phyloP scores from a whole-genome alignment of 768 basidiomycete species.

The Pholiota microspora region DNA sequence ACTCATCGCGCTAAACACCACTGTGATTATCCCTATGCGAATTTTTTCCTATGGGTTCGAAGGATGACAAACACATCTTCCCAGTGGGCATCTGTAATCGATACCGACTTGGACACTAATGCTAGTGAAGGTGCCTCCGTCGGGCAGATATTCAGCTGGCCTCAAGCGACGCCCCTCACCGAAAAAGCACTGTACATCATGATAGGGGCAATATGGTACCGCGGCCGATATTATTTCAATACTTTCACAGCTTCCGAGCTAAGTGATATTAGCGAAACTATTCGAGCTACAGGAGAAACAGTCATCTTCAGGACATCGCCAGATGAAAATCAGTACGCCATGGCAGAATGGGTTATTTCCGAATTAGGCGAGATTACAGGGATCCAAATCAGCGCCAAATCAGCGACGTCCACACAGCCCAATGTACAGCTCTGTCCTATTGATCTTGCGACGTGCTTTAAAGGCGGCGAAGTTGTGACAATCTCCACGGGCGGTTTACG shows the following conservation, averaged over 20 bases:
- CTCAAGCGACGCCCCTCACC: too few relatives aligned
- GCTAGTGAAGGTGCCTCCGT: too few relatives aligned
- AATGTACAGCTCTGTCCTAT: slow-evolving; percentile 36
- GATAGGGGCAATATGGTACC: too few relatives aligned
- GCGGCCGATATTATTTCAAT: slow-evolving; percentile 39
- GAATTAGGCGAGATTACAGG: slow-evolving; percentile 33
- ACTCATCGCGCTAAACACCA: slow-evolving; percentile 37
- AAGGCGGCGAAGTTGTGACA: slow-evolving; percentile 31
- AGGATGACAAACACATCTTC: slow-evolving; percentile 30
- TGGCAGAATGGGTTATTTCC: slow-evolving; percentile 40
- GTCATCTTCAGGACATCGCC: slow-evolving; percentile 34
- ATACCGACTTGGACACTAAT: slow-evolving; percentile 36
- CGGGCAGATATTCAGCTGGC: too few relatives aligned
- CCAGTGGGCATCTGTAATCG: slow-evolving; percentile 34
- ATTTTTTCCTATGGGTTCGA: slow-evolving; percentile 34
- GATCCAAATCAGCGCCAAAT: slow-evolving; percentile 33
- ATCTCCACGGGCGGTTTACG: slow-evolving; percentile 37
- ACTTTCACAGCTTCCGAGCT: slow-evolving; percentile 36
- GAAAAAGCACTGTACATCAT: too few relatives aligned
- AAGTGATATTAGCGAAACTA: slow-evolving; percentile 29
- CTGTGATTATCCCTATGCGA: slow-evolving; percentile 39
- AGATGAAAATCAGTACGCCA: slow-evolving; percentile 31
- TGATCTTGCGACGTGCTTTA: slow-evolving; percentile 32
- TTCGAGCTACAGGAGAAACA: slow-evolving; percentile 30
- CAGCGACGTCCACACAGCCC: slow-evolving; percentile 32